Percentiles rank a stretch among this genome's conserved stretches.
Evolutionary conservation across 108 stramenopile species (phyloP).

Genomic region (Heterococcus sp.): DNA sequence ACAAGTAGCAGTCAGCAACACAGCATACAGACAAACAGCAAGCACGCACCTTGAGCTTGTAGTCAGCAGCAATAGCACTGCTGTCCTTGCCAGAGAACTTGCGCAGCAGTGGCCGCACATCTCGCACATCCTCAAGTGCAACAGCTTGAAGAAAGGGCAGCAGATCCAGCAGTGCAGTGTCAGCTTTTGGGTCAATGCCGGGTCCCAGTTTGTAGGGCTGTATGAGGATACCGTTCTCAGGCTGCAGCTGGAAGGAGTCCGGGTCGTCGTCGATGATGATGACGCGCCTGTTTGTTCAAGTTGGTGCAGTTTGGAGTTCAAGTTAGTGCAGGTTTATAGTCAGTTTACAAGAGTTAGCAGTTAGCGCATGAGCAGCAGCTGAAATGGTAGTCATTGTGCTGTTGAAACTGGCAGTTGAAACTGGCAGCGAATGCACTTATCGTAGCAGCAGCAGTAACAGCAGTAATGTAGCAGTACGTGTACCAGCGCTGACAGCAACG

Average conservation of each 20-base stretch:
- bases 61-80: slow-evolving; percentile 40
- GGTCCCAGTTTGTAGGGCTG: slow-evolving; percentile 71
- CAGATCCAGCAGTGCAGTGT: slow-evolving; percentile 50
- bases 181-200: slow-evolving; percentile 62
- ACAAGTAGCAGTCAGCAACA: no score
- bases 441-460: background rate
- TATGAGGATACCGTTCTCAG: slow-evolving; percentile 86
- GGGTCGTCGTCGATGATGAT: slow-evolving; percentile 91
- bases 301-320: no score
- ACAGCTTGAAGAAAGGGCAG: slow-evolving; percentile 58
- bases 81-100: slow-evolving; percentile 48
- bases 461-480: no score
- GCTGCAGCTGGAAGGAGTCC: slow-evolving; percentile 73
- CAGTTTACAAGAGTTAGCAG: background rate
- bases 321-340: background rate
- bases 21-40: no score
- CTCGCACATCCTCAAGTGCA: slow-evolving; percentile 51
- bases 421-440: background rate
- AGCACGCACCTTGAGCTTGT: slow-evolving; percentile 19
- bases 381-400: background rate
- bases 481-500: no score
- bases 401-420: background rate
- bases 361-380: background rate
- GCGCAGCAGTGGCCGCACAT: slow-evolving; percentile 43
- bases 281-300: no score